Evolutionary conservation across 2,329 filamentous ascomycete genomes (phyloP).

Genomic region (Arthrobotrys sphaeroides): DNA sequence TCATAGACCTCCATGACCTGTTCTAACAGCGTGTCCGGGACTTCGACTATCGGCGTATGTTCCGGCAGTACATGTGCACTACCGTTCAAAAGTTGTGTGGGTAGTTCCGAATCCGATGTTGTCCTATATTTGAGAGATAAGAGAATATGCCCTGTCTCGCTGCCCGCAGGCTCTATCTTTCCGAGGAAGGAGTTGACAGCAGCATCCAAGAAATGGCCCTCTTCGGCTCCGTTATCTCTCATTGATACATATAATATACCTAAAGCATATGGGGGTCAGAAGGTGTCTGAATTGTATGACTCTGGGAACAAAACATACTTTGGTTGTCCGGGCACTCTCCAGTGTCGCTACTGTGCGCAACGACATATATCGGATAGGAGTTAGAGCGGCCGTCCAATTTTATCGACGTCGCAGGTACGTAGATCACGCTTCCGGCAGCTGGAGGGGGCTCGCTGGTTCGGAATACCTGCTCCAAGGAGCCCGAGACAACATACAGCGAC

Average conservation of each 20-base stretch:
- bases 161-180: constrained; percentile 15
- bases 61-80: constrained; percentile 14
- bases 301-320: constrained; percentile 75
- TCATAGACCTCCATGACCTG: constrained; percentile 35
- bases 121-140: constrained; percentile 15
- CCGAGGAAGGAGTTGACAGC: constrained; percentile 27
- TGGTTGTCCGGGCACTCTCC: constrained; percentile 89
- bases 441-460: constrained; percentile 26
- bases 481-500: constrained; percentile 66
- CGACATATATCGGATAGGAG: constrained; percentile 67
- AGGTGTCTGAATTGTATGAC: not conserved
- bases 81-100: not conserved
- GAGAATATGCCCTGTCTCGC: constrained; percentile 9
- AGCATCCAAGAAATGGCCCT: not conserved
- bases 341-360: constrained; percentile 86
- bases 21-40: constrained; percentile 21
- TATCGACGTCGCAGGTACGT: constrained; percentile 56
- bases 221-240: not conserved
- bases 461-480: constrained; percentile 1
- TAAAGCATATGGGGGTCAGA: not conserved
- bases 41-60: constrained; percentile 24
- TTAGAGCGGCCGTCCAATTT: constrained; percentile 56
- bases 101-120: not conserved
- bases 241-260: constrained; percentile 43
- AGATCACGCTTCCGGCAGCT: constrained; percentile 29